Percentiles rank a stretch among this genome's conserved stretches.
Evolutionary conservation across 106 monocot genomes (phyloP).

Genomic region (Iris macrosiphon): DNA sequence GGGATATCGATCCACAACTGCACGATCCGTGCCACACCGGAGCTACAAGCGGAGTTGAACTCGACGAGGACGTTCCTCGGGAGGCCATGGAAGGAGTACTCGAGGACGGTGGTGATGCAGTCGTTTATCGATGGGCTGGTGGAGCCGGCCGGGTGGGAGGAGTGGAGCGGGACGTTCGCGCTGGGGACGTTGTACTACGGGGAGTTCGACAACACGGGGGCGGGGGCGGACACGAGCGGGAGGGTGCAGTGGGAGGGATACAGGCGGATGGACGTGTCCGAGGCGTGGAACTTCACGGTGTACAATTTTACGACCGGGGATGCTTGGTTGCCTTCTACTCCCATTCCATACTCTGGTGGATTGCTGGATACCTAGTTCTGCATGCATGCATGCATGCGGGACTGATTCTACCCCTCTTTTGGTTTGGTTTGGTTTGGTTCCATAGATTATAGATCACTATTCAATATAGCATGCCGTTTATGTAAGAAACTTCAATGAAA

Average conservation of each 20-base stretch:
- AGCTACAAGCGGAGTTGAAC: background rate
- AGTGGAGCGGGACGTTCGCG: slow-evolving; percentile 15
- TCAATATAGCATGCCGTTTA: too few relatives aligned
- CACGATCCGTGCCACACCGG: background rate
- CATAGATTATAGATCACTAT: too few relatives aligned
- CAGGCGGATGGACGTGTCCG: background rate
- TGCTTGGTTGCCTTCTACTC: slow-evolving; percentile 10
- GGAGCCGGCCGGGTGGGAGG: slow-evolving; percentile 8
- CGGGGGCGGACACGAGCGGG: background rate
- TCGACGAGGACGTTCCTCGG: slow-evolving; percentile 9
- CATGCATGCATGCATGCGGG: too few relatives aligned
- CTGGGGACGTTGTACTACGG: slow-evolving; percentile 11
- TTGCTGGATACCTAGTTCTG: too few relatives aligned
- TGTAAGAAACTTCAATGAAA: too few relatives aligned
- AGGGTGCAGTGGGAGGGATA: slow-evolving; percentile 14
- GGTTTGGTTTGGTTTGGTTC: too few relatives aligned
- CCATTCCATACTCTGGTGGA: background rate
- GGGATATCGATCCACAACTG: slow-evolving; percentile 19
- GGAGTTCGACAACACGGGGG: slow-evolving; percentile 6
- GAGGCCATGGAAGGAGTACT: slow-evolving; percentile 19
- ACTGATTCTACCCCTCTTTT: too few relatives aligned
- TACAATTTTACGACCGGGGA: slow-evolving; percentile 14
- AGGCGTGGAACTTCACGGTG: slow-evolving; percentile 14
- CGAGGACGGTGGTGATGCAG: slow-evolving; percentile 12
- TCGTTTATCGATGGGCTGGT: background rate